Base-by-base conservation (phyloP, 2,329 filamentous ascomycete genomes). In the Xylaria multiplex region DNA sequence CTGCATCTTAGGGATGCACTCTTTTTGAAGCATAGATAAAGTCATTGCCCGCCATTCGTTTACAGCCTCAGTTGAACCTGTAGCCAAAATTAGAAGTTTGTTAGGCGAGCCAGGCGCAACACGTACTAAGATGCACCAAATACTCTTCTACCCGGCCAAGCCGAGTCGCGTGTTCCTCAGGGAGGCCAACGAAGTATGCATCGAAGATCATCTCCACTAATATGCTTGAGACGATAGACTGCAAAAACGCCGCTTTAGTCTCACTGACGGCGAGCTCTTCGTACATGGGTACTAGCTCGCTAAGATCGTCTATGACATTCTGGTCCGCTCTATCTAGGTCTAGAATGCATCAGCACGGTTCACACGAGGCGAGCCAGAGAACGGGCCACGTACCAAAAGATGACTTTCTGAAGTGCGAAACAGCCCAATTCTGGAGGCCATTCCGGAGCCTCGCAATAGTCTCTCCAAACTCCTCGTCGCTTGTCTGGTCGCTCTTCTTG, bases 341-440 rank as follows among this genome's bases (percentile, higher is more conserved):
- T 86, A 35, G 13, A 14, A 13, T 16, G 24, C 32, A 48, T 67
- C 19, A 67, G 65, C 35, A 54, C 8, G 32, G 30, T 16, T 46
- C 22, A 16, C 22, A 32, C 45, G 19, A 19, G 6, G 14, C 27
- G 40, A 54, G 27, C 59, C 37, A 48, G 50, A 50, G 42, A 54
- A 35, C 19, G 32, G 13, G 30, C 52, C 27, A 77, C 81, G 71
- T 75, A 85, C 84, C 80, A 53, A 90, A 78, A 78, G 85, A 90
- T 13, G 85, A 83, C 68, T 85, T 86, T 58, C 90, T 83, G 70
- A 91, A 93, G 74, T 91, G 86, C 30, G 86, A 85, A 71, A 93
- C 88, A 3, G 90, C 86, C 90, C 90, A 93, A 72, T 93, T 92
- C 78, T 92, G 90, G 71, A 92, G 78, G 27, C 89, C 86, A 72